Percentiles rank a stretch among this genome's conserved stretches.
phyloP scores from a whole-genome alignment of 2,329 filamentous ascomycete species.

The Ophiosphaerella herpotricha region DNA sequence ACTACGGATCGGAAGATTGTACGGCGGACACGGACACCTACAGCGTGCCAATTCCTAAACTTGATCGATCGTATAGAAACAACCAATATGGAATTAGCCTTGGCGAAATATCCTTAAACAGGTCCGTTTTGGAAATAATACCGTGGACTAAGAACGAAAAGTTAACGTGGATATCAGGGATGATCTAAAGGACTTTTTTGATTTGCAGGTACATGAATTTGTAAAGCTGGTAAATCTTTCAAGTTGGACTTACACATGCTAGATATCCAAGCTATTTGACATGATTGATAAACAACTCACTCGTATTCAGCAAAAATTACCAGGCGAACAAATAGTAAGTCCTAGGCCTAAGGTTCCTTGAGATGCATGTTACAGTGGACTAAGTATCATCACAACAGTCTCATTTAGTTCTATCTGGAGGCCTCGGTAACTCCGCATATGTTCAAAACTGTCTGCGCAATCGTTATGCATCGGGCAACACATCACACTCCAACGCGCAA shows the following conservation, averaged over 20 bases:
- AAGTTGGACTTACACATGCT: background rate
- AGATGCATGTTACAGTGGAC: too few species aligned
- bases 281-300: slow-evolving; percentile 40
- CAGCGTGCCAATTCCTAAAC: slow-evolving; percentile 35
- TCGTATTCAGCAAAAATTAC: slow-evolving; percentile 29
- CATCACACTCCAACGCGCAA: slow-evolving; percentile 19
- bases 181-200: slow-evolving; percentile 24
- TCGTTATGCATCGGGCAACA: slow-evolving; percentile 33
- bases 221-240: background rate
- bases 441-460: slow-evolving; percentile 41
- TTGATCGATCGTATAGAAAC: slow-evolving; percentile 23
- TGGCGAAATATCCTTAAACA: slow-evolving; percentile 30
- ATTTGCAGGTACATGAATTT: slow-evolving; percentile 10
- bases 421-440: slow-evolving; percentile 50
- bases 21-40: slow-evolving; percentile 33
- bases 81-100: slow-evolving; percentile 17
- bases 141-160: too few species aligned
- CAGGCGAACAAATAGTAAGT: slow-evolving; percentile 32
- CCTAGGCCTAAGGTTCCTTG: too few species aligned
- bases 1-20: slow-evolving; percentile 36
- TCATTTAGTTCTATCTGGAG: slow-evolving; percentile 49
- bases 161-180: slow-evolving; percentile 9
- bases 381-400: slow-evolving; percentile 5
- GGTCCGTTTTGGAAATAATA: background rate
- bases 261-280: slow-evolving; percentile 30